These are phyloP conservation scores for Fusarium austroafricanum DNA, from an alignment of 2,329 filamentous ascomycete species.

Conservation along the genomic window DNA sequence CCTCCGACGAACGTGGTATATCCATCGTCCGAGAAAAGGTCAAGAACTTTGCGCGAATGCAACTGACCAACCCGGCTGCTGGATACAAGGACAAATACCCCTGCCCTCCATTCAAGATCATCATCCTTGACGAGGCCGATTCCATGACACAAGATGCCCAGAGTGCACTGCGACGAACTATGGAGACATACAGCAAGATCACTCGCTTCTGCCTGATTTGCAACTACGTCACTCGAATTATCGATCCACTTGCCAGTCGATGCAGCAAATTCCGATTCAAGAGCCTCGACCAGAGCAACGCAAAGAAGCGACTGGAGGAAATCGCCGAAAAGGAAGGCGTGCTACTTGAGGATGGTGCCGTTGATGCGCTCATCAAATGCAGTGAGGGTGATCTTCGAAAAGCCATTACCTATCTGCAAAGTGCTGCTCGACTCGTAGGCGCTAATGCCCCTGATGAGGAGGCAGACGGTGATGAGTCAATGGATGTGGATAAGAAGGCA, in stretches of 20 bases:
- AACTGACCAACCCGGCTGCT: slow-evolving; percentile 84
- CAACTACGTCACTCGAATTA: slow-evolving; percentile 98
- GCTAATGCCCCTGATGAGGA: slow-evolving; percentile 65
- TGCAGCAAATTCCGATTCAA: slow-evolving; percentile 99
- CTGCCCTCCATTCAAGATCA: slow-evolving; percentile 98
- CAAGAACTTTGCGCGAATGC: slow-evolving; percentile 97
- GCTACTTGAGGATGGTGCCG: slow-evolving; percentile 78
- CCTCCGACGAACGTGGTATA: slow-evolving; percentile 98
- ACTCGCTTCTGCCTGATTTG: slow-evolving; percentile 98
- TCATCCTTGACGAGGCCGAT: slow-evolving; percentile 97
- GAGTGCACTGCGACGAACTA: slow-evolving; percentile 89
- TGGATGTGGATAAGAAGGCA: slow-evolving; percentile 68
- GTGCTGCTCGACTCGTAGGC: slow-evolving; percentile 88
- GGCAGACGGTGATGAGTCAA: slow-evolving; percentile 67
- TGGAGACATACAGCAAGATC: slow-evolving; percentile 98
- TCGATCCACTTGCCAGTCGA: slow-evolving; percentile 91
- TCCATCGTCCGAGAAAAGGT: slow-evolving; percentile 97
- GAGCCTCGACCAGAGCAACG: slow-evolving; percentile 88
- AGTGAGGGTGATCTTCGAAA: slow-evolving; percentile 95
- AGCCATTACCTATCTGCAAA: slow-evolving; percentile 96
- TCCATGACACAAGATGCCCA: slow-evolving; percentile 99
- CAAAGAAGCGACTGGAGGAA: slow-evolving; percentile 79
- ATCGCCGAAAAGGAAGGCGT: slow-evolving; percentile 87
- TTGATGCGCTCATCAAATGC: slow-evolving; percentile 86
- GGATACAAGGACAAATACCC: slow-evolving; percentile 80